Evolutionary conservation across 208 protist genomes (phyloP), one percentile per base, ranked within the genome.

Genomic region (Leishmania major): DNA sequence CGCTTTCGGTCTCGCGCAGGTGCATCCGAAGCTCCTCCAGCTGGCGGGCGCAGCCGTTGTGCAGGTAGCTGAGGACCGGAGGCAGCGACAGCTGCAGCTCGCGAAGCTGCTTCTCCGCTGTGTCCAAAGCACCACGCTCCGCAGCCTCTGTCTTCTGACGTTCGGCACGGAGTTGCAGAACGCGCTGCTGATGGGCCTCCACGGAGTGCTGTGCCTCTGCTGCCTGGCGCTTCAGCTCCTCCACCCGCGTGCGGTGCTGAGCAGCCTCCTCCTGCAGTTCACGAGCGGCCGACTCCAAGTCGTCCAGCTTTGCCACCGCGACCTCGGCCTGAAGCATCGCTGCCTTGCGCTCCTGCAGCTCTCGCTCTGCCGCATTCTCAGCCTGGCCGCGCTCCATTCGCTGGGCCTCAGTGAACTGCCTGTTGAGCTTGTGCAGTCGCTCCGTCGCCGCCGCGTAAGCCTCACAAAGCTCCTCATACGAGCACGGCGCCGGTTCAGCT

Each of bases 381-480:
- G 83, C 86, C 59, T 86, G 86, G 62, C 83, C 90, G 15, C 90
- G 84, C 55, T 95, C 89, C 45, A 84, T 62, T 31, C 91, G 87
- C 81, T 92, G 90, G 22, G 79, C 79, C 83, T 95, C 92, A 31
- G 79, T 90, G 47, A 95, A 91, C 40, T 90, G 76, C 47, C 84
- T 78, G 76, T 92, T 94, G 8, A 97, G 79, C 64, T 86, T 79
- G 77, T 91, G 86, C 49, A 95, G 78, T 31, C 88, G 82, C 45
- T 86, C 83, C 37, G 85, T 88, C 2, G 89, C 88, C 25, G 67
- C 84, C 43, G 95, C 88, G 77, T 94, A 92, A 47, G 82, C 77
- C n/a, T 85, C 85, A 2, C 84, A 86, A 3, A 95, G 57, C 35
- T 93, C 84, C 19, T 96, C 92, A 77, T 88, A 94, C 37, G 84